Evolutionary conservation across 305 asterid species (phyloP).

Genomic region (Salvia sclarea): DNA sequence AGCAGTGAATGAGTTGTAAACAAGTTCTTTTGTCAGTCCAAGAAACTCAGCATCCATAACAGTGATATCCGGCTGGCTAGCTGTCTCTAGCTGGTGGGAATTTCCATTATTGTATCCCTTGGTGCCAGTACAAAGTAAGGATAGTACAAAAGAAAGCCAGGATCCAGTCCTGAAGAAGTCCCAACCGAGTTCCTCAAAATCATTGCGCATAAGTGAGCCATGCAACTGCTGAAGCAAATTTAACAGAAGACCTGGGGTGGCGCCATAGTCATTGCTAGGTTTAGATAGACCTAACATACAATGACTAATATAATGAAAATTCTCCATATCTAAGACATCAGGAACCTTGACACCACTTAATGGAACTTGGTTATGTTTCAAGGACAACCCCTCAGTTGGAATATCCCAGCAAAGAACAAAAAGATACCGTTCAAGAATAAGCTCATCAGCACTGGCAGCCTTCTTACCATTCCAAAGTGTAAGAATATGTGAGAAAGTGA

Average conservation of each 20-base stretch:
- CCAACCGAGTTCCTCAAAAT: conserved; percentile 67
- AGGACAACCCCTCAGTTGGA: conserved; percentile 50
- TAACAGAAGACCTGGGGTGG: conserved; percentile 53
- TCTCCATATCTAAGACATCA: conserved; percentile 54
- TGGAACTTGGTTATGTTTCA: conserved; percentile 45
- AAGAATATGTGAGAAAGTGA: conserved; percentile 58
- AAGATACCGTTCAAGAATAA: conserved; percentile 79
- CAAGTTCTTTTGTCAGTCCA: conserved; percentile 50
- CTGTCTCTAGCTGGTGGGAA: conserved; percentile 36
- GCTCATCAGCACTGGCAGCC: conserved; percentile 68
- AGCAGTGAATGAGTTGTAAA: conserved; percentile 46
- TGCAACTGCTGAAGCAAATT: conserved; percentile 67
- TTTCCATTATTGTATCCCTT: conserved; percentile 43
- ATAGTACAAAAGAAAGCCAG: conserved; percentile 74
- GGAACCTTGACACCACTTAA: conserved; percentile 45
- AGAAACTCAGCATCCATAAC: conserved; percentile 64
- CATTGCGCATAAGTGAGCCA: conserved; percentile 46
- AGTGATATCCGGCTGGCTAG: conserved; percentile 45
- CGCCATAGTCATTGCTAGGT: conserved; percentile 37
- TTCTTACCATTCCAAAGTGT: conserved; percentile 74
- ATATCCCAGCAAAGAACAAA: conserved; percentile 96
- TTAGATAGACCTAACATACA: conserved; percentile 48
- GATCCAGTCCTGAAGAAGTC: conserved; percentile 75
- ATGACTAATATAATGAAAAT: conserved; percentile 60
- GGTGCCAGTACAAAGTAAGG: conserved; percentile 59